Base-by-base conservation (phyloP, 805 yeast species). In the Starmerella sp. region DNA sequence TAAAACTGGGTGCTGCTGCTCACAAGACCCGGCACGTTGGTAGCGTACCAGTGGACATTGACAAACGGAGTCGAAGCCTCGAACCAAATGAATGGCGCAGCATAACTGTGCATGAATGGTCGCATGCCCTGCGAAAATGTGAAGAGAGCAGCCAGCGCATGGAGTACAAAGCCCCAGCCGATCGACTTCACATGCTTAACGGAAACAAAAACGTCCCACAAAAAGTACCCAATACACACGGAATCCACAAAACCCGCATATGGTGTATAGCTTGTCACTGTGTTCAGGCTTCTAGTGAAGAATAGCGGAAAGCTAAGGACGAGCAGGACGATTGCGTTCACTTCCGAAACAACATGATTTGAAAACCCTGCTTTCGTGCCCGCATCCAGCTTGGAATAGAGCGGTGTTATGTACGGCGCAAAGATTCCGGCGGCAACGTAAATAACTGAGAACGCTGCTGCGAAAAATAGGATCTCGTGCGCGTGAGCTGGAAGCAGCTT, bases 11-110 rank as follows among this genome's bases (percentile, higher is more conserved):
- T 53, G 61, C 65, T 73, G 31, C 73, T 74, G 43, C 84, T 81
- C 49, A 87, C 75, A 2, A 80, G 69, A 2, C 84, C 85, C 0
- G 96, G 93, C 15, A 89, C 73, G 62, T 86, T 83, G 30, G 84
- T 76, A 34, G 89, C 82, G 67, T 84, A 88, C 96, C 97, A 93
- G 69, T 93, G 87, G 65, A 86, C 67, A 69, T 93, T 95, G 58
- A 93, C 96, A 71, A 93, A 93, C 9, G 97, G 97, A 1, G 97
- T 86, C 47, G 95, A 83, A 43, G 86, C 76, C 71, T 93, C 98
- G 68, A 85, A 93, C 48, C 85, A 67, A 63, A 93, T 74, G 67
- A 90, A 93, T 17, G 83, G 80, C 0, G 95, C 93, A 29, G 84
- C 77, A 81, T 85, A 84, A 50, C 89, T 84, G 69, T 82, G 81